Conservation (phyloP, 306 rosid genomes). For the Acacia confusa region DNA sequence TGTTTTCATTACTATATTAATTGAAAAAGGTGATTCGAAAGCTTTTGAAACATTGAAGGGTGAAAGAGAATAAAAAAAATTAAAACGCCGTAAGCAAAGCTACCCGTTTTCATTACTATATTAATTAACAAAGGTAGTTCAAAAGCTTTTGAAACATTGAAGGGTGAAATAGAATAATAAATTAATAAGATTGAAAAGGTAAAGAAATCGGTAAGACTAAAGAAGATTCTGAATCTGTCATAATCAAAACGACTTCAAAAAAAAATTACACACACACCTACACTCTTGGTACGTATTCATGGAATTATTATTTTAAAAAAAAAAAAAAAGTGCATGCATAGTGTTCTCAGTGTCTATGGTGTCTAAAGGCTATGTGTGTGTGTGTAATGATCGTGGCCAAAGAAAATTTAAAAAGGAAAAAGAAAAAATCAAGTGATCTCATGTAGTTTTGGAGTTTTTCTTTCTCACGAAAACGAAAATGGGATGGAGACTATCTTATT, state of each 20-base stretch:
- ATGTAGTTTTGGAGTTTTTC: not conserved
- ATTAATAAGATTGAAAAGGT: not conserved
- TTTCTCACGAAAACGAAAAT: not conserved
- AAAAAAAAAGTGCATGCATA: not conserved
- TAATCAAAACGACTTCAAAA: not conserved
- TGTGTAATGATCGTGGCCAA: not conserved
- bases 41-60: not conserved
- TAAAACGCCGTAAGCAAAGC: no score
- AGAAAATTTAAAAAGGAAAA: no score
- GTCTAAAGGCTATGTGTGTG: not conserved
- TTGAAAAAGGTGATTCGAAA: not conserved
- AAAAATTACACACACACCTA: not conserved
- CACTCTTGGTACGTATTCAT: not conserved
- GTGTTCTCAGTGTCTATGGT: not conserved
- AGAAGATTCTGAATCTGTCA: not conserved
- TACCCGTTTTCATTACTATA: no score
- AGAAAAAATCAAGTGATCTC: not conserved
- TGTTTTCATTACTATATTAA: no score
- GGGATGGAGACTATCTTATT: not conserved
- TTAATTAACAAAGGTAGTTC: not conserved
- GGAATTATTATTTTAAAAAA: not conserved
- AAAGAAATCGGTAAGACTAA: not conserved
- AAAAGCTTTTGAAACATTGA: not conserved
- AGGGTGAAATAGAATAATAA: not conserved
- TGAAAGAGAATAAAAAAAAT: not conserved